Conservation (phyloP, 257 asterid genomes). For the Fraxinus cuspidata region DNA sequence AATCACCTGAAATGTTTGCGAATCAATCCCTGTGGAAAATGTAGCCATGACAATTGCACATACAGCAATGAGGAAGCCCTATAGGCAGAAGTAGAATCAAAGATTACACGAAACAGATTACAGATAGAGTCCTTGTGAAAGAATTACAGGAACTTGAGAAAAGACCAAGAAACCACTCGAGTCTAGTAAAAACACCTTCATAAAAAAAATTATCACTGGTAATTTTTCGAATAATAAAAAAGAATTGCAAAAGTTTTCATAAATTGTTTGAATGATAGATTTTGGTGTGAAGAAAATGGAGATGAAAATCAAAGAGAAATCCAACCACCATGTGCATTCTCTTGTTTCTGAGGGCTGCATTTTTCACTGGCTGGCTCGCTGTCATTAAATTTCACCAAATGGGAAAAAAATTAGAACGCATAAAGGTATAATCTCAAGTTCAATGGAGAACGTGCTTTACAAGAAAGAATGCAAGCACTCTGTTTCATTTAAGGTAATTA, state of each 20-base stretch:
- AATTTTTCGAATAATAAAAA: too few species aligned
- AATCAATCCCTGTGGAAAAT: conserved; percentile 92
- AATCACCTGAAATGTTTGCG: conserved; percentile 81
- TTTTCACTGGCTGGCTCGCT: conserved; percentile 83
- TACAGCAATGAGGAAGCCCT: conserved; percentile 81
- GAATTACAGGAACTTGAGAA: too few species aligned
- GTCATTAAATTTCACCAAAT: conserved; percentile 24
- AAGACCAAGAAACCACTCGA: too few species aligned
- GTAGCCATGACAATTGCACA: conserved; percentile 88
- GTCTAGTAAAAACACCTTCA: too few species aligned
- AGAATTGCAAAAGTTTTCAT: background rate
- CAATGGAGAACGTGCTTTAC: too few species aligned
- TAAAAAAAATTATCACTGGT: too few species aligned
- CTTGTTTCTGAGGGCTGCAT: conserved; percentile 68
- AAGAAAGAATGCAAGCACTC: too few species aligned
- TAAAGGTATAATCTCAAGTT: too few species aligned
- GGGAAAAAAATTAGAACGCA: background rate
- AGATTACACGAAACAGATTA: too few species aligned
- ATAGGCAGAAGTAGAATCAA: conserved; percentile 7
- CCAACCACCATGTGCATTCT: conserved; percentile 67
- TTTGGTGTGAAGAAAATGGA: background rate
- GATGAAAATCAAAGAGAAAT: conserved; percentile 10
- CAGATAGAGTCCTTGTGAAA: too few species aligned
- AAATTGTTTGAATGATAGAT: background rate
- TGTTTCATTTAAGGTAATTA: too few species aligned